A percentile compares a stretch with the other conserved stretches of the same genome.
Evolutionary conservation across 2,329 filamentous ascomycete genomes (phyloP).

Genomic region (Calonectria montana): DNA sequence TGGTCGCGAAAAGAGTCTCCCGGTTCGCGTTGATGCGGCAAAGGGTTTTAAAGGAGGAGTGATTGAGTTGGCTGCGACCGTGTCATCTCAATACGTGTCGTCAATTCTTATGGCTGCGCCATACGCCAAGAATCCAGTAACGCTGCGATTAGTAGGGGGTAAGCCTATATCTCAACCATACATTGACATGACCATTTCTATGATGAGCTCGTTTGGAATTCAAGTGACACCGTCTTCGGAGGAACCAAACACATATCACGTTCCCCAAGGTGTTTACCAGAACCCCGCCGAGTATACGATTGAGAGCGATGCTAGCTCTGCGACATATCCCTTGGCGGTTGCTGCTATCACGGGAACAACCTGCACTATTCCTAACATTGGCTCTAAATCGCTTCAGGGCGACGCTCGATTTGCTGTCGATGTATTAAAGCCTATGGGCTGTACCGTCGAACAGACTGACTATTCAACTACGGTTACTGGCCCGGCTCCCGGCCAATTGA

Average conservation of each 20-base stretch:
- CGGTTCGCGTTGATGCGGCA: conserved; percentile 83
- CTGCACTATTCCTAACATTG: conserved; percentile 96
- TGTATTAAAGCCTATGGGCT: conserved; percentile 93
- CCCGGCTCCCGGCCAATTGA: conserved; percentile 78
- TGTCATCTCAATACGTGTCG: conserved; percentile 99
- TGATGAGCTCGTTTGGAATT: conserved; percentile 96
- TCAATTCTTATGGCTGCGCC: conserved; percentile 97
- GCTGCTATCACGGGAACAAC: conserved; percentile 96
- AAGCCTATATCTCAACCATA: conserved; percentile 98
- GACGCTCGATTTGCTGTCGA: conserved; percentile 95
- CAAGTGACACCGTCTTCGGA: conserved; percentile 79
- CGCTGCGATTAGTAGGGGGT: conserved; percentile 89
- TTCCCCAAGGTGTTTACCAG: conserved; percentile 84
- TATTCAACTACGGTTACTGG: conserved; percentile 93
- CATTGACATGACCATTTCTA: conserved; percentile 98
- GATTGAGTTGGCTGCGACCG: conserved; percentile 92
- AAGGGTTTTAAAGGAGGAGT: conserved; percentile 86
- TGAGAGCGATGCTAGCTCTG: conserved; percentile 97
- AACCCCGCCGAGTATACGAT: conserved; percentile 90
- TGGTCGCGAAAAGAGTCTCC: conserved; percentile 85
- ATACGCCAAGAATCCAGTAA: conserved; percentile 95
- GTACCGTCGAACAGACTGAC: conserved; percentile 84
- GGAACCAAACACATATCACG: conserved; percentile 92
- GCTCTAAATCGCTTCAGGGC: conserved; percentile 89
- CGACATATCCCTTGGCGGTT: conserved; percentile 93